Conservation (phyloP, 495 filamentous ascomycete genomes). For the Aspergillus sclerotioniger region DNA sequence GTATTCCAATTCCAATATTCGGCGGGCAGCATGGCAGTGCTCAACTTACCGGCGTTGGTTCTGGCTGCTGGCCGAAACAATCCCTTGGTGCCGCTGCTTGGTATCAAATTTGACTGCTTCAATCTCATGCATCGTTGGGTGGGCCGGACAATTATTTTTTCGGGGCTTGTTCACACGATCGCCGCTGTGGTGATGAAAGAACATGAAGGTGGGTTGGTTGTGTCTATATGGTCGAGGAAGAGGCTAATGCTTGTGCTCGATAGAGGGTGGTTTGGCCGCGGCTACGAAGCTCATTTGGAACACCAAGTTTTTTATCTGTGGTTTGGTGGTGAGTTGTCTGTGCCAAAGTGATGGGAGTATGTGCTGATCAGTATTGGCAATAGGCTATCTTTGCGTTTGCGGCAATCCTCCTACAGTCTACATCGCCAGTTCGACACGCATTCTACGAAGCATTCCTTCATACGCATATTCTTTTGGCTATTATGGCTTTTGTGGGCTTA, state of each 20-base stretch:
- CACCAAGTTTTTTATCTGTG: conserved; percentile 34
- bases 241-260: background rate
- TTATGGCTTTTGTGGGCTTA: conserved; percentile 49
- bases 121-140: conserved; percentile 49
- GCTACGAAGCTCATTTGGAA: conserved; percentile 32
- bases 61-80: conserved; percentile 46
- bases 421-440: conserved; percentile 53
- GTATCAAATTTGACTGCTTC: conserved; percentile 42
- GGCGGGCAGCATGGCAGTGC: conserved; percentile 40
- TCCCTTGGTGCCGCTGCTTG: conserved; percentile 36
- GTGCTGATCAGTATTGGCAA: background rate
- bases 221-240: conserved; percentile 6
- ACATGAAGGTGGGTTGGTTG: conserved; percentile 30
- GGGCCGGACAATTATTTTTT: conserved; percentile 36
- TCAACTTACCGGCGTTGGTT: conserved; percentile 42
- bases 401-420: conserved; percentile 48
- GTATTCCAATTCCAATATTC: conserved; percentile 43
- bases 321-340: conserved; percentile 32
- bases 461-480: conserved; percentile 49
- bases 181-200: conserved; percentile 32
- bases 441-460: conserved; percentile 61
- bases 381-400: conserved; percentile 45
- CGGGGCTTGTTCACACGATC: conserved; percentile 36
- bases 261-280: conserved; percentile 17
- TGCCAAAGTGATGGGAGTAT: background rate